Evolutionary conservation across 192 early-diverging fungal species (phyloP).

Genomic region (Mortierella claussenii): DNA sequence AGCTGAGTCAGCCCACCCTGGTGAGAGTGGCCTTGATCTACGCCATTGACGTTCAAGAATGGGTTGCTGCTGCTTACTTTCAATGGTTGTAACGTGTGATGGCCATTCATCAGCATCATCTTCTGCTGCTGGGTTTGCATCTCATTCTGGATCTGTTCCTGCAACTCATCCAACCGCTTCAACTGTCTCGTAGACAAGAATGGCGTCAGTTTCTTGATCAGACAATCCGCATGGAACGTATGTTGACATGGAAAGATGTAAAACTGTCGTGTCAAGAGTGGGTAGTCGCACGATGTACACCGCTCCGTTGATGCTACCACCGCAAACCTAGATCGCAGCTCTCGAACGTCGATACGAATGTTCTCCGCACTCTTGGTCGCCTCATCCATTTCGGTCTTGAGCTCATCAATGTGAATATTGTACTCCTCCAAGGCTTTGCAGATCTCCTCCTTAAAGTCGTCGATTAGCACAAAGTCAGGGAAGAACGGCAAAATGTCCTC

Average conservation of each 20-base stretch:
- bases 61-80: constrained; percentile 6
- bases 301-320: constrained; percentile 74
- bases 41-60: constrained; percentile 8
- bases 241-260: constrained; percentile 97
- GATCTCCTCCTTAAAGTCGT: constrained; percentile 98
- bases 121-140: constrained; percentile 54
- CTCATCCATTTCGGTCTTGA: constrained; percentile 96
- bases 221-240: constrained; percentile 93
- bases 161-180: constrained; percentile 64
- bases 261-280: constrained; percentile 88
- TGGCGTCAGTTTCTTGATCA: constrained; percentile 64
- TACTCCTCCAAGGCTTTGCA: constrained; percentile 92
- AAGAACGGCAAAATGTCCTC: constrained; percentile 98
- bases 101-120: constrained; percentile 31
- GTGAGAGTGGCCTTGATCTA: constrained; percentile 2
- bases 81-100: constrained; percentile 23
- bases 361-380: constrained; percentile 91
- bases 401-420: constrained; percentile 87
- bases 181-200: constrained; percentile 54
- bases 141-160: constrained; percentile 66
- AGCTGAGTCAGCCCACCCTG: constrained; percentile 15
- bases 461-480: constrained; percentile 96
- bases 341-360: constrained; percentile 91
- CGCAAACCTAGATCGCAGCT: constrained; percentile 82
- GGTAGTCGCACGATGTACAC: constrained; percentile 82